Percentiles rank a stretch among this genome's conserved stretches.
Evolutionary conservation across 176 grass and related monocot genomes (phyloP).

Genomic region (Avena sativa): DNA sequence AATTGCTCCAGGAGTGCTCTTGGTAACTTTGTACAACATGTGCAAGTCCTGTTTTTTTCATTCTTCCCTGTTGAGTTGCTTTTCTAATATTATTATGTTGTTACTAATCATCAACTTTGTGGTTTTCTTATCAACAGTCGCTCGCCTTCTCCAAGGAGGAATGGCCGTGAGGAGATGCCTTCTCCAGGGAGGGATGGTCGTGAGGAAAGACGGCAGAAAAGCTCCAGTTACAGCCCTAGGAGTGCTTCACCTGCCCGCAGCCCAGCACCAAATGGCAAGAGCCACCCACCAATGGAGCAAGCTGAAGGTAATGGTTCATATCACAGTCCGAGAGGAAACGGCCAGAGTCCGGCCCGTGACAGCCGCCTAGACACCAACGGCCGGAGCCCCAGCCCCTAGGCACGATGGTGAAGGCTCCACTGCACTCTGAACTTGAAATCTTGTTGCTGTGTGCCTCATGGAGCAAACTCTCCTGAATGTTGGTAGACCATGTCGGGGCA

Average conservation of each 20-base stretch:
- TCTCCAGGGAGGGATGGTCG: neutral
- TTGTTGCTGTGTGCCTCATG: neutral
- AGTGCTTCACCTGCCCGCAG: constrained; percentile 39
- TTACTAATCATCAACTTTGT: neutral
- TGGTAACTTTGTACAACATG: neutral
- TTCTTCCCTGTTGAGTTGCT: constrained; percentile 20
- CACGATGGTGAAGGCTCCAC: constrained; percentile 12
- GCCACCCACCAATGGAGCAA: constrained; percentile 48
- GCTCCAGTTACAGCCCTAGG: constrained; percentile 55
- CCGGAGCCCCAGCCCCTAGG: constrained; percentile 48
- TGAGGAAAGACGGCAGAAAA: constrained; percentile 49
- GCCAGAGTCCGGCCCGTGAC: constrained; percentile 23
- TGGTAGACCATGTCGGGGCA: neutral
- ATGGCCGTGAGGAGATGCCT: constrained; percentile 29
- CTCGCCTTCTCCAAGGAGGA: constrained; percentile 53
- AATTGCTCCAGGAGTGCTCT: neutral
- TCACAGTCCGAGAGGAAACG: constrained; percentile 26
- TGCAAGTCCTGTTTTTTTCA: neutral
- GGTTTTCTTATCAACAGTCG: constrained; percentile 27
- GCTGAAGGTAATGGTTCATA: constrained; percentile 51
- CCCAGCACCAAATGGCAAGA: constrained; percentile 42
- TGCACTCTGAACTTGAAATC: constrained; percentile 22
- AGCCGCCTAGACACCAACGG: constrained; percentile 48
- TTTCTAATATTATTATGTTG: constrained; percentile 6
- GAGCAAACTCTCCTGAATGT: constrained; percentile 4